Conservation (phyloP, 768 basidiomycete species). For the Lentinus brumalis region DNA sequence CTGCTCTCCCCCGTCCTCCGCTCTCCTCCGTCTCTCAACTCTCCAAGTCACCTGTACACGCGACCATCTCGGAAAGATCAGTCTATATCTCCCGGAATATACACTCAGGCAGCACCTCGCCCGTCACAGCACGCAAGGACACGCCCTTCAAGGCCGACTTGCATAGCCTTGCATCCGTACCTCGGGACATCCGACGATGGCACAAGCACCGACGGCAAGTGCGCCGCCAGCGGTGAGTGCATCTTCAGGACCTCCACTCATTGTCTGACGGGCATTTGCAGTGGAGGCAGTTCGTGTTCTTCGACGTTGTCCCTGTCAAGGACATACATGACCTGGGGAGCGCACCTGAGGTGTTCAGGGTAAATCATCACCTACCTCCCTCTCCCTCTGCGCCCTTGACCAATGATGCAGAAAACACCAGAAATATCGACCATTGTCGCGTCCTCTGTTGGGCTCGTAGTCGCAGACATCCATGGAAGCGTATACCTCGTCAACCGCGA, state of each 20-base stretch:
- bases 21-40: too few relatives aligned
- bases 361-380: conserved; percentile 28
- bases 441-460: conserved; percentile 66
- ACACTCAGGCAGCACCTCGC: too few relatives aligned
- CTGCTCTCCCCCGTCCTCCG: too few relatives aligned
- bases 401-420: conserved; percentile 48
- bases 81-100: too few relatives aligned
- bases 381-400: conserved; percentile 8
- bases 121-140: too few relatives aligned
- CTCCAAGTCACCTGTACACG: too few relatives aligned
- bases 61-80: too few relatives aligned
- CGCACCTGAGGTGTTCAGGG: conserved; percentile 80
- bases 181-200: not conserved
- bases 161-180: too few relatives aligned
- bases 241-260: too few relatives aligned
- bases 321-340: conserved; percentile 76
- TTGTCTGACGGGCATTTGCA: not conserved
- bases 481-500: conserved; percentile 75
- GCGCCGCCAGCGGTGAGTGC: conserved; percentile 22
- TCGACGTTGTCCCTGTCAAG: conserved; percentile 74
- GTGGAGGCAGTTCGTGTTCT: conserved; percentile 85
- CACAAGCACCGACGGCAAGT: conserved; percentile 5
- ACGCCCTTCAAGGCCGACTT: too few relatives aligned
- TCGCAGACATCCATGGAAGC: conserved; percentile 86
- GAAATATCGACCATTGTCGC: conserved; percentile 74